These are phyloP conservation scores for Lentinula boryana DNA, from an alignment of 768 basidiomycete genomes.

Conservation along the genomic window DNA sequence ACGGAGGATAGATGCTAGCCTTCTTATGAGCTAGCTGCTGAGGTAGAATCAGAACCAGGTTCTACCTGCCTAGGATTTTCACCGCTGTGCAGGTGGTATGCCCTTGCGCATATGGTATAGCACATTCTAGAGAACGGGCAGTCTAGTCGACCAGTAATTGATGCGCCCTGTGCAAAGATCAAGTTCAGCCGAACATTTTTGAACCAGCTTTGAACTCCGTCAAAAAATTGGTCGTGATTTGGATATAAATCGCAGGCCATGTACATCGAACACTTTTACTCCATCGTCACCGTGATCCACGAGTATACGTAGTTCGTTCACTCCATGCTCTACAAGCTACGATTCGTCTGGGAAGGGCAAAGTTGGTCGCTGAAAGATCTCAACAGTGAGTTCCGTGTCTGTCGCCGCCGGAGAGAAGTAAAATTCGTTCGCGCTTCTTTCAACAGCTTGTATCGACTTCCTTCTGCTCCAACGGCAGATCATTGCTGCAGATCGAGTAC, in stretches of 20 bases:
- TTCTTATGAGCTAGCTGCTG: too few relatives aligned
- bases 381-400: background rate
- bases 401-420: background rate
- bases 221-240: background rate
- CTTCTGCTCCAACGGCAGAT: background rate
- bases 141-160: background rate
- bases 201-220: constrained; percentile 2
- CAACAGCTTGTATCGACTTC: background rate
- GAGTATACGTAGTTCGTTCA: background rate
- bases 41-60: too few relatives aligned
- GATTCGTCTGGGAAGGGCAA: background rate
- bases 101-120: too few relatives aligned
- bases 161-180: background rate
- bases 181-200: background rate
- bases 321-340: background rate
- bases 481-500: too few relatives aligned
- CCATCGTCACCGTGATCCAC: too few relatives aligned
- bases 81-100: too few relatives aligned
- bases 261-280: background rate
- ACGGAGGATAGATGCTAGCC: too few relatives aligned
- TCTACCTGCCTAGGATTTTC: too few relatives aligned
- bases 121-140: too few relatives aligned
- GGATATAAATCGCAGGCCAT: background rate
- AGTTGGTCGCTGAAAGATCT: background rate
- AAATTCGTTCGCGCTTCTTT: background rate